Conservation (phyloP, 1,284 basidiomycete genomes). For the Ganoderma resinaceum region DNA sequence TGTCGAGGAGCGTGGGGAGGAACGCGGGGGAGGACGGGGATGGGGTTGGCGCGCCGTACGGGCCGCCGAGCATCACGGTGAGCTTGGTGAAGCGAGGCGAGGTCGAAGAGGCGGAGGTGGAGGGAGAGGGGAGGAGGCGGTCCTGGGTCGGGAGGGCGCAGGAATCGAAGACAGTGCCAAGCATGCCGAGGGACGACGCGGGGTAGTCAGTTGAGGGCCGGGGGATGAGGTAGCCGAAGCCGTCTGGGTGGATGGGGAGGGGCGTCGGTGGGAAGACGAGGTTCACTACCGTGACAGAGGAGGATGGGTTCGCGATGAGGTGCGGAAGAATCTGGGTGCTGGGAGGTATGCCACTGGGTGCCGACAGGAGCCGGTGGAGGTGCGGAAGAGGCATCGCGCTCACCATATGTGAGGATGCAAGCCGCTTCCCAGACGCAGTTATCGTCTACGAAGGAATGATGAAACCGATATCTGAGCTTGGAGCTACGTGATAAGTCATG, state of each 20-base stretch:
- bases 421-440: conserved; percentile 45
- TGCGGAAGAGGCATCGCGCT: conserved; percentile 76
- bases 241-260: conserved; percentile 73
- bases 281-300: conserved; percentile 78
- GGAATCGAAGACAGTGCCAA: conserved; percentile 89
- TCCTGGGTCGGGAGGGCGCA: conserved; percentile 78
- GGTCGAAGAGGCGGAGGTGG: conserved; percentile 8
- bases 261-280: conserved; percentile 68
- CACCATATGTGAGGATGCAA: conserved; percentile 63
- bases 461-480: not conserved
- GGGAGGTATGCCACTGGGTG: not conserved
- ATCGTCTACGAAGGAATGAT: conserved; percentile 45
- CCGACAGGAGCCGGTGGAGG: conserved; percentile 60
- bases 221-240: conserved; percentile 95
- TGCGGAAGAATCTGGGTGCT: conserved; percentile 45
- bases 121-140: conserved; percentile 36
- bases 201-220: conserved; percentile 64
- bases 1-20: conserved; percentile 50
- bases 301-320: conserved; percentile 62
- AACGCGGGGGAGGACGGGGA: conserved; percentile 38
- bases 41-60: conserved; percentile 57
- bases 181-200: conserved; percentile 56
- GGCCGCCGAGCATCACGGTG: conserved; percentile 93
- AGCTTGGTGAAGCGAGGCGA: conserved; percentile 64
- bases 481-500: no score